These are phyloP conservation scores for Saturnispora sanitii DNA, from an alignment of 805 yeast genomes.

Conservation along the genomic window DNA sequence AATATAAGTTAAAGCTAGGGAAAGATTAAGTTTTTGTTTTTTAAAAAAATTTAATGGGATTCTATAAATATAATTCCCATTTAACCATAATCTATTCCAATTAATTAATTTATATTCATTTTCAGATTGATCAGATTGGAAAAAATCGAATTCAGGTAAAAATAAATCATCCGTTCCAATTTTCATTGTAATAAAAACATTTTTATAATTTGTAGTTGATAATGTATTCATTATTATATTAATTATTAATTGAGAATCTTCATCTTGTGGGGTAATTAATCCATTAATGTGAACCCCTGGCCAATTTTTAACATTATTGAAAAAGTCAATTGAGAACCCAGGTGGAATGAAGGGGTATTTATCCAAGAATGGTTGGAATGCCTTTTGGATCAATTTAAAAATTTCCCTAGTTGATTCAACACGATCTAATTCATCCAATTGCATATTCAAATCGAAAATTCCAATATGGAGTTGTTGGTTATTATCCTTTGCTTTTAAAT, in stretches of 20 bases:
- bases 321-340: conserved; percentile 19
- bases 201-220: conserved; percentile 20
- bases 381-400: conserved; percentile 5
- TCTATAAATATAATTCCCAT: conserved; percentile 6
- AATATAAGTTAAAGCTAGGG: conserved; percentile 30
- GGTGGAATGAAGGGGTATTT: conserved; percentile 34
- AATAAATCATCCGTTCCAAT: conserved; percentile 38
- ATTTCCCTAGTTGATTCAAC: background rate
- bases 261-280: conserved; percentile 33
- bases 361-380: conserved; percentile 28
- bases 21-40: conserved; percentile 24
- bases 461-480: conserved; percentile 1
- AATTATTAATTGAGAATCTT: conserved; percentile 38
- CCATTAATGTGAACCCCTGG: conserved; percentile 29
- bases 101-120: conserved; percentile 44
- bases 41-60: conserved; percentile 32
- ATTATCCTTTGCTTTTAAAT: background rate
- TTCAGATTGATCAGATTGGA: conserved; percentile 28
- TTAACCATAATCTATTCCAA: conserved; percentile 26
- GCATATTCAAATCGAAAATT: conserved; percentile 1
- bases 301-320: conserved; percentile 17
- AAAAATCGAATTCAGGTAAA: conserved; percentile 29
- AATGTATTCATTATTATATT: conserved; percentile 31
- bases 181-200: conserved; percentile 34
- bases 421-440: conserved; percentile 4